phyloP scores from a whole-genome alignment of 257 asterid species.

The Solanum sejunctum region DNA sequence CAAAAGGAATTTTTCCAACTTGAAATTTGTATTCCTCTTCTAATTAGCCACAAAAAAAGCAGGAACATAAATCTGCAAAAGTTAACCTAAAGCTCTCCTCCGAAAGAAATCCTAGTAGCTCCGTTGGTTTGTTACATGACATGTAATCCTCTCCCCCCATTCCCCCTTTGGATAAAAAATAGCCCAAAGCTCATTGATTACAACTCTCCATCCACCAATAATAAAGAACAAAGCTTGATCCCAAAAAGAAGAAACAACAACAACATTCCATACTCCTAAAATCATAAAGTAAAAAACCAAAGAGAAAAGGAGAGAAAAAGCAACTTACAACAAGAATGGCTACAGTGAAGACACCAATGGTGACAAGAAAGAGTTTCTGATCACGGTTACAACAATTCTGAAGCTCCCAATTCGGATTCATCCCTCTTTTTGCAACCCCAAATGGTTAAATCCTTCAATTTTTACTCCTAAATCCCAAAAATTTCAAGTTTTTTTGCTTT shows the following conservation, averaged over 20 bases:
- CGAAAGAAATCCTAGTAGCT: too few species aligned
- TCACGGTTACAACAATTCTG: slow-evolving; percentile 50
- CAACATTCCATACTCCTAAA: not conserved
- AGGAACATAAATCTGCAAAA: not conserved
- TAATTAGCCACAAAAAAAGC: not conserved
- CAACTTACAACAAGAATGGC: slow-evolving; percentile 54
- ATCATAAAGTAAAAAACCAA: not conserved
- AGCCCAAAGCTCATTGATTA: not conserved
- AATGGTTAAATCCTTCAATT: not conserved
- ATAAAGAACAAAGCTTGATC: not conserved
- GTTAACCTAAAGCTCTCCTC: not conserved
- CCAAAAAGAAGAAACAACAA: not conserved
- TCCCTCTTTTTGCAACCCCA: not conserved
- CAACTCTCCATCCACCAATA: not conserved
- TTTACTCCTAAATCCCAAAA: not conserved
- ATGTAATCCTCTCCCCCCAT: too few species aligned
- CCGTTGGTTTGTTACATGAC: too few species aligned
- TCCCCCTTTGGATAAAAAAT: too few species aligned
- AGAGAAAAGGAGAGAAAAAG: not conserved
- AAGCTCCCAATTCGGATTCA: slow-evolving; percentile 76
- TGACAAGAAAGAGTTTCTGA: slow-evolving; percentile 43
- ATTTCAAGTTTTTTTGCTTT: not conserved
- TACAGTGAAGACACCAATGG: slow-evolving; percentile 53
- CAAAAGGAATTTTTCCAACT: not conserved
- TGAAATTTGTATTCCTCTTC: not conserved